These are phyloP conservation scores for Histomonas meleagridis DNA, from an alignment of 208 protist species.

Conservation along the genomic window DNA sequence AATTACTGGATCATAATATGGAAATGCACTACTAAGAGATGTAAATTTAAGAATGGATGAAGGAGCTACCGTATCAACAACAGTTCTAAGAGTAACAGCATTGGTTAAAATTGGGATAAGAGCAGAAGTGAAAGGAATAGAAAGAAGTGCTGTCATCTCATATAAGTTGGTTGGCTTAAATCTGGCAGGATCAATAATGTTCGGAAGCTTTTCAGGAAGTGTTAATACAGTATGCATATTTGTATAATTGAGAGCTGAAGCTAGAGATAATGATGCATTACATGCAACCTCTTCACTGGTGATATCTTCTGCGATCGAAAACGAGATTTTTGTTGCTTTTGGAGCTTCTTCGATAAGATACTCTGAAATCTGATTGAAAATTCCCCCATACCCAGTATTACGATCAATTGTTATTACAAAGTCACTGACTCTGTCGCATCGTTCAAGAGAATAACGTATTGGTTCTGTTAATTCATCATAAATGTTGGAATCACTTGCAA, in stretches of 20 bases:
- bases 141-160: neutral
- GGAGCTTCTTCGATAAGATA: conserved; percentile 17
- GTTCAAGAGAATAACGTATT: neutral
- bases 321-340: neutral
- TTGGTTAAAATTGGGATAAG: neutral
- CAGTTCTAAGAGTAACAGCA: neutral
- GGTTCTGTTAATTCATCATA: conserved; percentile 12
- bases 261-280: neutral
- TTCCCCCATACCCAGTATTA: neutral
- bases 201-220: neutral
- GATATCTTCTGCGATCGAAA: neutral
- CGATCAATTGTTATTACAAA: neutral
- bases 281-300: neutral
- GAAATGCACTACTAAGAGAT: neutral
- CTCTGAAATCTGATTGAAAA: neutral
- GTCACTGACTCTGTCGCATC: neutral
- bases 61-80: neutral
- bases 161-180: neutral
- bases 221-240: neutral
- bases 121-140: neutral
- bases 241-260: neutral
- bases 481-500: neutral
- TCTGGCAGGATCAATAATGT: neutral
- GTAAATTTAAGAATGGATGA: neutral
- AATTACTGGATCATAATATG: neutral